A percentile compares a stretch with the other conserved stretches of the same genome.
Evolutionary conservation across 169 alveolate species (phyloP).

Genomic region (Plasmodium gonderi): DNA sequence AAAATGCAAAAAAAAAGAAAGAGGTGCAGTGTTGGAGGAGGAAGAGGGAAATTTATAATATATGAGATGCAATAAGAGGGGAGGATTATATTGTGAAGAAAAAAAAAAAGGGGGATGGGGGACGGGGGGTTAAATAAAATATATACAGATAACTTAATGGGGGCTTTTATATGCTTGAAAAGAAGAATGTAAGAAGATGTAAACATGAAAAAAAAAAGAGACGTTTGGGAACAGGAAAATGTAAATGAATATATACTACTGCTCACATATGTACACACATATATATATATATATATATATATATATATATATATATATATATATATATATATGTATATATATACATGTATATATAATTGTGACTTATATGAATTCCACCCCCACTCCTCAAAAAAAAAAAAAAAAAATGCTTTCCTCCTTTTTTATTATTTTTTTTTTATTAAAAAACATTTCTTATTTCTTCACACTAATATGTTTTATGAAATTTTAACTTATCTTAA

Average conservation of each 20-base stretch:
- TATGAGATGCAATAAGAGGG: too few species aligned
- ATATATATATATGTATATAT: neutral
- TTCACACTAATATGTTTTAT: constrained; percentile 1
- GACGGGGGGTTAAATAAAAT: too few species aligned
- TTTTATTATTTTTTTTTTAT: neutral
- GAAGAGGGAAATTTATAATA: neutral
- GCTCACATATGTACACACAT: neutral
- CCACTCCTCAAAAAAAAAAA: too few species aligned
- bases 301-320: too few species aligned
- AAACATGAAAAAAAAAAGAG: neutral
- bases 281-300: neutral
- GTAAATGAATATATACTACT: constrained; percentile 3
- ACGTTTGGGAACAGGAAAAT: neutral
- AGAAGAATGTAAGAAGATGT: neutral
- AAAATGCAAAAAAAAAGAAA: neutral
- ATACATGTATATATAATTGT: neutral
- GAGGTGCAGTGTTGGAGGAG: neutral
- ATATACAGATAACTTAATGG: neutral
- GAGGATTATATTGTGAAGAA: too few species aligned
- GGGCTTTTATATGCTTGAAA: neutral
- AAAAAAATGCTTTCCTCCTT: too few species aligned
- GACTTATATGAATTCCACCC: neutral
- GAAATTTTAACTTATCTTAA: constrained; percentile 9
- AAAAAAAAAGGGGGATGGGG: too few species aligned
- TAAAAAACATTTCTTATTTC: neutral